Evolutionary conservation across 1,139 yeast species (phyloP).

Genomic region (Lodderomyces orthopsilosis): DNA sequence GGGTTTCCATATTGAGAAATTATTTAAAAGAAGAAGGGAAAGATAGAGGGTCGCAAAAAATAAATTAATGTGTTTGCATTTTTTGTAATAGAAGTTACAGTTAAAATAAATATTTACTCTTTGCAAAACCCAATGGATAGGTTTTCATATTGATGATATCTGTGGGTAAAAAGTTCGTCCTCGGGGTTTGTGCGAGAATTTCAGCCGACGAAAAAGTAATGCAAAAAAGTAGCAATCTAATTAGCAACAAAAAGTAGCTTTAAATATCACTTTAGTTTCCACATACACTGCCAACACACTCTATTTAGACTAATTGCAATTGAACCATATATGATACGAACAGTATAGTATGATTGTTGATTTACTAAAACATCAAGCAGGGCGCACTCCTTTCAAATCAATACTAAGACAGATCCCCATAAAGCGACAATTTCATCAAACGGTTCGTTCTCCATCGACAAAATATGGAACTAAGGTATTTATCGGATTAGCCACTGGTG

Average conservation of each 20-base stretch:
- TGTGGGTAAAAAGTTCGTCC: too few relatives aligned
- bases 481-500: constrained; percentile 9
- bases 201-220: background rate
- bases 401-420: constrained; percentile 3
- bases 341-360: background rate
- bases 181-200: constrained; percentile 1
- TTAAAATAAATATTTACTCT: too few relatives aligned
- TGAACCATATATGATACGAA: background rate
- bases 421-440: constrained; percentile 1
- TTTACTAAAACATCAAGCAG: background rate
- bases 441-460: constrained; percentile 3
- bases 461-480: background rate
- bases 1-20: constrained; percentile 45
- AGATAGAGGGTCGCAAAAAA: background rate
- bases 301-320: background rate
- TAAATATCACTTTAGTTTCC: too few relatives aligned
- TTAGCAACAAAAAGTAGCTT: constrained; percentile 1
- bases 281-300: too few relatives aligned
- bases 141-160: too few relatives aligned
- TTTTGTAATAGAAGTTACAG: too few relatives aligned
- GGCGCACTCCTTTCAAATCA: background rate
- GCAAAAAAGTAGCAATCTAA: background rate
- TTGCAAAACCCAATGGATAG: too few relatives aligned
- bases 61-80: too few relatives aligned
- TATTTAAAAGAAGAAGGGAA: constrained; percentile 20